phyloP scores from a whole-genome alignment of 768 basidiomycete species.

The Coprinopsis sp. region DNA sequence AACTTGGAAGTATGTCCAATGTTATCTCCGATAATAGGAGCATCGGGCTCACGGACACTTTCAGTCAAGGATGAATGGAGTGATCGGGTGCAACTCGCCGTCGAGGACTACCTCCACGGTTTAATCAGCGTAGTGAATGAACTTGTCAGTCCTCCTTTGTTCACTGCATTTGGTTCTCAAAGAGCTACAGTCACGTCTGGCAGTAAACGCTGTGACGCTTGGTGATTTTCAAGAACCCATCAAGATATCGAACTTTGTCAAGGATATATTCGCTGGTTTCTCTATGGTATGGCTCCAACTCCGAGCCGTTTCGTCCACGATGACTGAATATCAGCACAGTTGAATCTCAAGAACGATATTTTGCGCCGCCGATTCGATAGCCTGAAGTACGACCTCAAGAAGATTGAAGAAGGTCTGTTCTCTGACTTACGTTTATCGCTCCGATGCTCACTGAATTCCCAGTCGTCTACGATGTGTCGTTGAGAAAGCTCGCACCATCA shows the following conservation, averaged over 20 bases:
- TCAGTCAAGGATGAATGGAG: conserved; percentile 69
- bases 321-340: conserved; percentile 32
- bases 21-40: not conserved
- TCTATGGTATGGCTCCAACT: conserved; percentile 52
- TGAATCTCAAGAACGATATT: conserved; percentile 78
- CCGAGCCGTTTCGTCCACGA: not conserved
- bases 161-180: not conserved
- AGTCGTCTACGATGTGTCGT: conserved; percentile 86
- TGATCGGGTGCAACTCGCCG: conserved; percentile 56
- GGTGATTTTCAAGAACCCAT: conserved; percentile 78
- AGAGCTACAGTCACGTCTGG: conserved; percentile 59
- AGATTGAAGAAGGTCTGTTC: conserved; percentile 75
- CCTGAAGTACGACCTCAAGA: conserved; percentile 83
- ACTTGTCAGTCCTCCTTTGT: conserved; percentile 42
- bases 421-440: not conserved
- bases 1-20: conserved; percentile 59
- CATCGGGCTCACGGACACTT: conserved; percentile 1
- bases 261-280: conserved; percentile 80
- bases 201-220: conserved; percentile 78
- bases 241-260: conserved; percentile 73
- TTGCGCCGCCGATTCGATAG: conserved; percentile 75
- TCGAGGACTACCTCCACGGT: conserved; percentile 80
- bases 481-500: conserved; percentile 67
- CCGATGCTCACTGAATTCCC: conserved; percentile 2
- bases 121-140: conserved; percentile 77